Conservation (phyloP, 306 rosid genomes). For the Glycine latifolia region DNA sequence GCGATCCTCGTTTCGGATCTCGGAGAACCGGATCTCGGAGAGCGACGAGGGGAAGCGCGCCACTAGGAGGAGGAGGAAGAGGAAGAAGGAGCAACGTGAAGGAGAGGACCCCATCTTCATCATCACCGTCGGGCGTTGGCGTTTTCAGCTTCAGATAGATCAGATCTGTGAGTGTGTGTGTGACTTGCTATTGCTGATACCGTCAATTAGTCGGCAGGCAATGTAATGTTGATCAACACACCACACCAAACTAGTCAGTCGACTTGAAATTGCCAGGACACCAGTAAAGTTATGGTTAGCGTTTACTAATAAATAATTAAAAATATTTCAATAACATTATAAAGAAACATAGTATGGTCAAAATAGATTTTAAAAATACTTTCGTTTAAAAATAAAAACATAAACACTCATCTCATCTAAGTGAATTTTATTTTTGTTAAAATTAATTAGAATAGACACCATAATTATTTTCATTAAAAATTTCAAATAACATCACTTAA, state of each 20-base stretch:
- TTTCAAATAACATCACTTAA: no score
- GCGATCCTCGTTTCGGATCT: conserved; percentile 64
- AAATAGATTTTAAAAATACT: no score
- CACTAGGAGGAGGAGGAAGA: conserved; percentile 43
- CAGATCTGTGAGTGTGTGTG: background rate
- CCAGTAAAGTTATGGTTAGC: background rate
- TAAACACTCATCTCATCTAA: no score
- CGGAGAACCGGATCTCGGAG: conserved; percentile 76
- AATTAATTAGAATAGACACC: no score
- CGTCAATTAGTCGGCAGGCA: conserved; percentile 16
- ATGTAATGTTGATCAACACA: background rate
- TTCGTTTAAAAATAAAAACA: no score
- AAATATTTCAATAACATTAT: no score
- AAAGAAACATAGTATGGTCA: no score
- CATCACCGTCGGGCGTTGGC: background rate
- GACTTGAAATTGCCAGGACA: background rate
- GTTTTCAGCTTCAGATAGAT: background rate
- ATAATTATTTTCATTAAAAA: no score
- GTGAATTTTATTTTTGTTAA: no score
- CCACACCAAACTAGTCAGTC: conserved; percentile 1
- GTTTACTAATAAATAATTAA: no score
- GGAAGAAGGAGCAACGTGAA: conserved; percentile 35
- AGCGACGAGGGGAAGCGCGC: conserved; percentile 40
- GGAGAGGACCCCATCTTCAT: conserved; percentile 37
- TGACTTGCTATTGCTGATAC: background rate